phyloP scores from a whole-genome alignment of 495 filamentous ascomycete genomes.

The Xylaria bambusicola region DNA sequence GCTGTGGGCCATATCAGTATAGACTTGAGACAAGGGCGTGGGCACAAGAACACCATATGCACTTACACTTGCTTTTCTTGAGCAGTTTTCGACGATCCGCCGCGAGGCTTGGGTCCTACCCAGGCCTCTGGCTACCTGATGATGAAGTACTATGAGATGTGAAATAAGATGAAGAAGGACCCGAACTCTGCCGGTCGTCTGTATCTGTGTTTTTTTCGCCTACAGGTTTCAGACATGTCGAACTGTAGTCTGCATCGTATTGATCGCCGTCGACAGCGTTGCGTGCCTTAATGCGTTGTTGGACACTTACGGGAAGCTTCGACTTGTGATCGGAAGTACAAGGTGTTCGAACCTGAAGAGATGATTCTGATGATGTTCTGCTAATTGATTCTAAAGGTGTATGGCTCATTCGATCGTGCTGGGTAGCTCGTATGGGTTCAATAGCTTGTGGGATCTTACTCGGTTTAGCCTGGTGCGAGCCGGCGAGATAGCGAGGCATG shows the following conservation, averaged over 20 bases:
- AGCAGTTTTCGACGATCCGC: constrained; percentile 39
- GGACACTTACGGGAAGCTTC: neutral
- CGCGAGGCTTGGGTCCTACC: constrained; percentile 32
- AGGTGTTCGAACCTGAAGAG: neutral
- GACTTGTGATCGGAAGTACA: neutral
- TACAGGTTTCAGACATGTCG: neutral
- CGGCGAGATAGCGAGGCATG: constrained; percentile 2
- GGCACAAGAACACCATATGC: neutral
- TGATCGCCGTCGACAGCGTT: neutral
- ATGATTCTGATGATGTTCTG: constrained; percentile 6
- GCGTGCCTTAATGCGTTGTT: neutral
- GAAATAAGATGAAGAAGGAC: constrained; percentile 10
- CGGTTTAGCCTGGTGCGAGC: constrained; percentile 13
- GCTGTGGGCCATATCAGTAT: constrained; percentile 19
- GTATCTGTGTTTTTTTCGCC: neutral
- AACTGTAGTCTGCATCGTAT: neutral
- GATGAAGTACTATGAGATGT: constrained; percentile 16
- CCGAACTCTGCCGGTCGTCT: neutral
- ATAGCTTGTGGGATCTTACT: constrained; percentile 17
- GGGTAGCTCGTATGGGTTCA: neutral
- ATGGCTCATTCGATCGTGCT: neutral
- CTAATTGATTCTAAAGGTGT: constrained; percentile 3
- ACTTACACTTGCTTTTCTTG: constrained; percentile 32
- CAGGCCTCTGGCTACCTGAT: constrained; percentile 14
- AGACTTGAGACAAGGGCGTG: constrained; percentile 4